Evolutionary conservation across 2,329 filamentous ascomycete genomes (phyloP).

Genomic region (Phaeosphaeriaceae sp.): DNA sequence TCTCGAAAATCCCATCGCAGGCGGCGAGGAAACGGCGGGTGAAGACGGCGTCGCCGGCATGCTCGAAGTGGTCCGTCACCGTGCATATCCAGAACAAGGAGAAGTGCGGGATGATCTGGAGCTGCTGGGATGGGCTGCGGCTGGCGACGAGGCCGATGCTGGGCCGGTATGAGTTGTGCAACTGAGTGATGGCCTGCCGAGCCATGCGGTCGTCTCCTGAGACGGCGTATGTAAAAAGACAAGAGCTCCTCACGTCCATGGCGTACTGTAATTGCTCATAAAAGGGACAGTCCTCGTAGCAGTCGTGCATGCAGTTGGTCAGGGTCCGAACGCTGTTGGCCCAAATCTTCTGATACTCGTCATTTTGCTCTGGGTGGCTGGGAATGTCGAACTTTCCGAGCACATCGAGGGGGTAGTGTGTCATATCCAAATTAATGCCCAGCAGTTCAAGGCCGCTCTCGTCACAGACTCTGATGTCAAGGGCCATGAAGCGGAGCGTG

Average conservation of each 20-base stretch:
- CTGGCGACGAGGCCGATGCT: constrained; percentile 44
- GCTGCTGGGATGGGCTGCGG: constrained; percentile 44
- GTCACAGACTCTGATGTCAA: neutral
- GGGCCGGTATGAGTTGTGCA: constrained; percentile 20
- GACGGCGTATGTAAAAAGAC: constrained; percentile 31
- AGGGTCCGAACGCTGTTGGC: too few species aligned
- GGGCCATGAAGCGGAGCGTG: neutral
- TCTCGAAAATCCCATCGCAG: too few species aligned
- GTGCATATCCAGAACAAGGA: constrained; percentile 50
- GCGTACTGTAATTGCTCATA: constrained; percentile 39
- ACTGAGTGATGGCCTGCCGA: constrained; percentile 30
- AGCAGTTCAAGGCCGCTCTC: neutral
- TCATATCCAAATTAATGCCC: neutral
- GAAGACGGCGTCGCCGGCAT: too few species aligned
- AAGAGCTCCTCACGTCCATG: constrained; percentile 26
- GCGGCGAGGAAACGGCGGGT: too few species aligned
- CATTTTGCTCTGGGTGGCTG: too few species aligned
- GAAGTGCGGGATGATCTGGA: constrained; percentile 27
- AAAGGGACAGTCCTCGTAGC: constrained; percentile 35
- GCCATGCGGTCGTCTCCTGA: constrained; percentile 32
- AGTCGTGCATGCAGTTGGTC: constrained; percentile 46
- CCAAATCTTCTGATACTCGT: constrained; percentile 39
- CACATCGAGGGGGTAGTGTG: neutral
- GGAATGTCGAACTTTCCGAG: neutral
- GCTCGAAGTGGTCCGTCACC: constrained; percentile 43